Conservation (phyloP, 2,329 filamentous ascomycete genomes). For the Exophiala aquamarina region DNA sequence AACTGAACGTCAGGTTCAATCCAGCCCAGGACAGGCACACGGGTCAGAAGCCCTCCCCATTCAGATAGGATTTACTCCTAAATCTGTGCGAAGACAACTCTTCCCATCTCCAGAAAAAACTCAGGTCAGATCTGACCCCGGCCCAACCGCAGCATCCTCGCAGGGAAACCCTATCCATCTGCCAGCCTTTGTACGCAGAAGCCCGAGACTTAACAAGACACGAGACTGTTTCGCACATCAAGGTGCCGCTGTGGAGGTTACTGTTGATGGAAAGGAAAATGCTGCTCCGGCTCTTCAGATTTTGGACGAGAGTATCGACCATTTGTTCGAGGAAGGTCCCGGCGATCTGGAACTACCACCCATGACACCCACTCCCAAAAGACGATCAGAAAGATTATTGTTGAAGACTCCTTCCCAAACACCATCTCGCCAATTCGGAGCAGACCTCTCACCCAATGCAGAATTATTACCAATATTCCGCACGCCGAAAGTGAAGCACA, state of each 20-base stretch:
- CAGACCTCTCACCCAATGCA: conserved; percentile 33
- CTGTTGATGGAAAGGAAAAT: conserved; percentile 60
- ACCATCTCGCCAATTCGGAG: conserved; percentile 26
- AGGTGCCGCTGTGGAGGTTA: conserved; percentile 38
- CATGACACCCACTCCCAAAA: conserved; percentile 32
- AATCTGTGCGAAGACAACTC: conserved; percentile 48
- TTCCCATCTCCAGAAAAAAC: conserved; percentile 38
- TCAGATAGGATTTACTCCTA: conserved; percentile 56
- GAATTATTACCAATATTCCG: conserved; percentile 19
- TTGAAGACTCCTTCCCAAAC: conserved; percentile 28
- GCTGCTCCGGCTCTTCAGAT: conserved; percentile 39
- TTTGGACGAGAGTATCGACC: conserved; percentile 54
- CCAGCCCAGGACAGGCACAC: conserved; percentile 57
- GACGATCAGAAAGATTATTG: conserved; percentile 28
- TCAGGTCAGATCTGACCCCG: conserved; percentile 16
- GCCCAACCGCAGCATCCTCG: conserved; percentile 1
- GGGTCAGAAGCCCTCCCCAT: conserved; percentile 40
- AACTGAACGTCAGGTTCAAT: conserved; percentile 58
- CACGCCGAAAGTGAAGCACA: conserved; percentile 23
- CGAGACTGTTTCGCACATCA: conserved; percentile 24
- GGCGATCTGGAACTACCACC: conserved; percentile 37
- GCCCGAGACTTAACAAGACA: conserved; percentile 29
- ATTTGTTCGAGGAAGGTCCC: conserved; percentile 65
- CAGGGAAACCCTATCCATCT: conserved; percentile 7
- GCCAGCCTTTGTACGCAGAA: conserved; percentile 27